Evolutionary conservation across 345 rosid genomes (phyloP).

Genomic region (Arabis alpina): DNA sequence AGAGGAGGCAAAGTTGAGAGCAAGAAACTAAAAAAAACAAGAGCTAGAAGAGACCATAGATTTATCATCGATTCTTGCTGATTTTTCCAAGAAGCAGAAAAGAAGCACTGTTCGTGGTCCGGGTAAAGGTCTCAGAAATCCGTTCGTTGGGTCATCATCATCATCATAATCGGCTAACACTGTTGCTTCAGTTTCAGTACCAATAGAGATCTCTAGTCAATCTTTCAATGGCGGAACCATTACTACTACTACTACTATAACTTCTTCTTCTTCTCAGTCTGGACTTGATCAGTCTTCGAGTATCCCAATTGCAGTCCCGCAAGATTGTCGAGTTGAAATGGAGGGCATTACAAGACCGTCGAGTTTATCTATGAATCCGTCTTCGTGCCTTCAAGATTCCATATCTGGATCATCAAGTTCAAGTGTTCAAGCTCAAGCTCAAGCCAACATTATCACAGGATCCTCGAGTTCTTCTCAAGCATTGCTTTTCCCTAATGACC

Average conservation of each 20-base stretch:
- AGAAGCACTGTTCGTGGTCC: not conserved
- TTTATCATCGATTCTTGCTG: not conserved
- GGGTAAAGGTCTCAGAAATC: not conserved
- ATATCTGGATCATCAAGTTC: not conserved
- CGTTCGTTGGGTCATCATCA: not conserved
- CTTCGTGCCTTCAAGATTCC: not conserved
- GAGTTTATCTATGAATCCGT: too few relatives aligned
- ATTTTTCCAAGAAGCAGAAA: not conserved
- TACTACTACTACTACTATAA: not conserved
- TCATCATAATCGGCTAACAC: not conserved
- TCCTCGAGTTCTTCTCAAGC: not conserved
- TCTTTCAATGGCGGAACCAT: too few relatives aligned
- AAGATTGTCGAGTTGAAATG: not conserved
- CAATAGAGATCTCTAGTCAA: not conserved
- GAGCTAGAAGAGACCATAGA: not conserved
- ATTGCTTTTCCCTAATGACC: too few relatives aligned
- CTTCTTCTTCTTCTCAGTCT: not conserved
- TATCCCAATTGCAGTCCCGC: not conserved
- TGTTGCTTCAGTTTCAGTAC: not conserved
- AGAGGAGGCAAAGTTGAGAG: not conserved
- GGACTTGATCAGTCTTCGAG: not conserved
- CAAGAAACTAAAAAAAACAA: not conserved
- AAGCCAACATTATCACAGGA: not conserved
- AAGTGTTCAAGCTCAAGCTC: not conserved
- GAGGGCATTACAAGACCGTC: not conserved